Base-by-base conservation (phyloP, 306 rosid species). In the Hippophae tibetana region DNA sequence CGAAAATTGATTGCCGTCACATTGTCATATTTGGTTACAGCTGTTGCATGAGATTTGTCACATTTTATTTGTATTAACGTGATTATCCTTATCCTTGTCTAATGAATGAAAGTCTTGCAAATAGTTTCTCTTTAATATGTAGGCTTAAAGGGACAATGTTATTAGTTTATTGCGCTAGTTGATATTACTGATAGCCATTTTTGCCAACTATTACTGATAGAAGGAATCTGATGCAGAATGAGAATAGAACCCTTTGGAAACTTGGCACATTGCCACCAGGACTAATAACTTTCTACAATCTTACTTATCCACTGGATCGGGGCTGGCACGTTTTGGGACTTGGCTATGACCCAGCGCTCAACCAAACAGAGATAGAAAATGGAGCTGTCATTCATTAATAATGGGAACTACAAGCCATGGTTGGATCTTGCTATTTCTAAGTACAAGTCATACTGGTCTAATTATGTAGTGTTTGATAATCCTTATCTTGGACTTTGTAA, bases 341-440 rank as follows among this genome's bases (percentile, higher is more conserved):
- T 50, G 98, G 96, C 58, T 92, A 92, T 57, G 98, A 92, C 75
- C 96, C 98, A 3, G 96, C 98, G 56, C 71, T 92, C 57, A 87
- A 92, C 74, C 72, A 65, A 43, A 85, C 96, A 5, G 95, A 76
- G 74, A 87, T 92, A 70, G 89, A 73, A 68, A 81, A 81, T 23
- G 98, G 83, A 3, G 95, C 96, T 5, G 98, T 92, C 41, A 74
- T 92, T 67, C 98, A 92, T 79, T 92, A 87, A 87, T 84, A 92
- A 92, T 14, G 98, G 98, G 69, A 92, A 92, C 82, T 83, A 87
- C 86, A 92, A 92, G 76, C 98, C 98, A 23, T 92, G 98, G 96
- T 71, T 92, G 77, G 84, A 83, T 71, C 82, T 92, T 50, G 98
- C 98, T 72, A 83, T 92, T 77, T 83, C 95, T 42, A 92, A 85